Evolutionary conservation across 495 filamentous ascomycete species (phyloP), one percentile per base, ranked within the genome.

Genomic region (Lophiotrema nucula): DNA sequence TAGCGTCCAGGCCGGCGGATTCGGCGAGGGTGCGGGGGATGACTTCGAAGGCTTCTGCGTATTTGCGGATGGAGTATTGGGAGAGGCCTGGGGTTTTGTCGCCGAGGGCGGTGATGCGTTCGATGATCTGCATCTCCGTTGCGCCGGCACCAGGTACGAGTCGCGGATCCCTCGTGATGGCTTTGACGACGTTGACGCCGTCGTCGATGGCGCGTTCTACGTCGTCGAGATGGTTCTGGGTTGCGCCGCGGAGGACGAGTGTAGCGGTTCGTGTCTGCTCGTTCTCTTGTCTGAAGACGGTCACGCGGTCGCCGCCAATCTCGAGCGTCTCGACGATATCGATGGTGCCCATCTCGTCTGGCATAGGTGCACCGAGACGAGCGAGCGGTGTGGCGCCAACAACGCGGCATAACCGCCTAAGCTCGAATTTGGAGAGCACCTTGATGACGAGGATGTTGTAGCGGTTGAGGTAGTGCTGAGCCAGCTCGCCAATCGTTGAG

Each of bases 151-250:
- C 95, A 47, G 95, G 92, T 0, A 97, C 90, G 18, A 99, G 81
- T 48, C 89, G 82, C 27, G 91, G 76, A 69, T 97, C 95, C 70
- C 89, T 88, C 57, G 93, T 97, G 74, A 97, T 92, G 56, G 95
- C 93, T 76, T 99, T 99, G 67, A 99, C 89, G 45, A 95, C 95
- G 69, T 96, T 99, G 66, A 99, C 95, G 58, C 95, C 95, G 67
- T 99, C 95, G 65, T 99, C 95, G 27, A 99, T 90, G 46, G 95
- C 95, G 53, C 95, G 84, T 79, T 99, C 95, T 37, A 99, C 82
- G 58, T 99, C 95, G 65, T 99, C 95, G 38, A 99, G 83, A 71
- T 97, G 89, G 73, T 99, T 97, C 73, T 96, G 90, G 11, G 95
- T 99, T 11, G 95, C 95, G 39, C 95, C 95, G 48, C 95, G 84